Percentiles rank a stretch among this genome's conserved stretches.
Evolutionary conservation across 371 early-diverging fungal species (phyloP).

Genomic region (Mucor indicus): DNA sequence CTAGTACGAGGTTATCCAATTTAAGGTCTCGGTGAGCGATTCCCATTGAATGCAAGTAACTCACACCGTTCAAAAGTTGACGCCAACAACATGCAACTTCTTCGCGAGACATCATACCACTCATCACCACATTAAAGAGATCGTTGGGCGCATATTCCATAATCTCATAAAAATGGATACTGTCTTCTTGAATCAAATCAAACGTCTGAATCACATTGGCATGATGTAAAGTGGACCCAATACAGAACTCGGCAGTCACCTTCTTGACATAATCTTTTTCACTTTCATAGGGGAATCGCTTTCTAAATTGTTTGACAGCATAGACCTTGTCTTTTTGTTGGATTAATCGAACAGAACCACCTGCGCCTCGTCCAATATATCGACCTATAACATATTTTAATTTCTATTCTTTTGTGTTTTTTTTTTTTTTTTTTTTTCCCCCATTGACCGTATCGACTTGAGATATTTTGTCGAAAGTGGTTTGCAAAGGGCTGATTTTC

Average conservation of each 20-base stretch:
- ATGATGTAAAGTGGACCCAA: slow-evolving; percentile 78
- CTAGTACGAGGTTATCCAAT: slow-evolving; percentile 83
- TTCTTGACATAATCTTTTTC: slow-evolving; percentile 82
- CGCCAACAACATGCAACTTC: slow-evolving; percentile 71
- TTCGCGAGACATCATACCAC: slow-evolving; percentile 61
- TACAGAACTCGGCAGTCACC: slow-evolving; percentile 82
- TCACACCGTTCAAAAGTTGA: slow-evolving; percentile 74
- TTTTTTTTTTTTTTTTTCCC: slow-evolving; percentile 21
- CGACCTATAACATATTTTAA: slow-evolving; percentile 31
- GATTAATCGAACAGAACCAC: slow-evolving; percentile 69
- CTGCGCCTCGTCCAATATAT: slow-evolving; percentile 71
- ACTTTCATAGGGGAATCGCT: slow-evolving; percentile 60
- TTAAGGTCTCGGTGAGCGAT: slow-evolving; percentile 88
- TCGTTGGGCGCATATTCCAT: slow-evolving; percentile 84
- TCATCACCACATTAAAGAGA: slow-evolving; percentile 69
- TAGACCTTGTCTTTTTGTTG: slow-evolving; percentile 52
- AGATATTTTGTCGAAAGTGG: slow-evolving; percentile 35
- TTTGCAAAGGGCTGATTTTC: slow-evolving; percentile 20
- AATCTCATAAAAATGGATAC: slow-evolving; percentile 58
- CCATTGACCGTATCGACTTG: slow-evolving; percentile 41
- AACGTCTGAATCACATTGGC: slow-evolving; percentile 84
- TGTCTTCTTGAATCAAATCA: slow-evolving; percentile 68
- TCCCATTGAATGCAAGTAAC: slow-evolving; percentile 70
- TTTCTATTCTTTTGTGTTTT: background rate
- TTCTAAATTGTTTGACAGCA: slow-evolving; percentile 83